Base-by-base conservation (phyloP, 2,329 filamentous ascomycete species). In the Fusarium sp. region DNA sequence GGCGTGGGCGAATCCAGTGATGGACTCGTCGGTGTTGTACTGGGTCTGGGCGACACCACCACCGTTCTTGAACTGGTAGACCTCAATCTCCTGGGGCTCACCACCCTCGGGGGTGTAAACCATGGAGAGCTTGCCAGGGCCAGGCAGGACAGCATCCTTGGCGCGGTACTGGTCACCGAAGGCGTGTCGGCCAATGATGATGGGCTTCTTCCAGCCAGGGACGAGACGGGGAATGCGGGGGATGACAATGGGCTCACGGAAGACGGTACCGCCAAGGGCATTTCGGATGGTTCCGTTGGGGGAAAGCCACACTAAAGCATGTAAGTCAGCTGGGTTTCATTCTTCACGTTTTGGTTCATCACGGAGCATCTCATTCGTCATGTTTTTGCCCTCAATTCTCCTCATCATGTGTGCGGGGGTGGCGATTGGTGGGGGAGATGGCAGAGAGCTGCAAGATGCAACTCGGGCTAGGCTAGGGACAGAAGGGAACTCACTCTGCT, bases 91-190 rank as follows among this genome's bases (percentile, higher is more conserved):
- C 87, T 98, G 90, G 50, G 95, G 92, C 87, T 95, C 84, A 77
- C 94, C 93, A 76, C 94, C 92, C 72, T 91, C 91, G 72, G 96
- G 97, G 45, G 95, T 98, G 89, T 92, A 99, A 80, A 98, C 94
- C 92, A 99, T 95, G 88, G 94, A 92, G 75, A 99, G 91, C 81
- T 94, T 98, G 80, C 97, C 97, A 73, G 93, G 91, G 66, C 93
- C 94, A 62, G 92, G 89, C 74, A 95, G 91, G 73, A 98, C 94
- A 74, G 89, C 87, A 88, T 99, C 97, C 87, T 97, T 97, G 79
- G 97, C 97, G 74, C 96, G 93, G 89, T 99, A 99, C 87, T 99
- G 97, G 87, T 98, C 97, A 82, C 97, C 97, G 82, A 98, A 98
- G 76, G 97, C 97, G 86, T 99, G 97, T 84, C 97, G 95, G 79